Evolutionary conservation across 1,284 basidiomycete species (phyloP).

Genomic region (Calocybe gambosa): DNA sequence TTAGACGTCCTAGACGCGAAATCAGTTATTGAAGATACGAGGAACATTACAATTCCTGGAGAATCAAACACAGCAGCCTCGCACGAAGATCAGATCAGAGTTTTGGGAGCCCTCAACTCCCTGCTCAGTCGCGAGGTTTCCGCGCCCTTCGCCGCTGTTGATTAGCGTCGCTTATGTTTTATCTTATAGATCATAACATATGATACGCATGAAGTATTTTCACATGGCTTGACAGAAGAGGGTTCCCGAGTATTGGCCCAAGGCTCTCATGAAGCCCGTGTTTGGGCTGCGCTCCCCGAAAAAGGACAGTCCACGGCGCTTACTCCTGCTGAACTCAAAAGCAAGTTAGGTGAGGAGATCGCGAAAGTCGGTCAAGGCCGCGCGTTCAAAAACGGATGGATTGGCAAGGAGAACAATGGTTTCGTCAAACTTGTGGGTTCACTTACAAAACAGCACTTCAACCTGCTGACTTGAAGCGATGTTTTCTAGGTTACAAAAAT

Average conservation of each 20-base stretch:
- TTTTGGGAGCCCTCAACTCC: constrained; percentile 87
- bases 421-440: constrained; percentile 77
- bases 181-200: constrained; percentile 76
- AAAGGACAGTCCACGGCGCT: constrained; percentile 68
- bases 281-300: constrained; percentile 78
- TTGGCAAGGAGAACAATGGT: constrained; percentile 85
- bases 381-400: constrained; percentile 98
- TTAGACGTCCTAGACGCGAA: constrained; percentile 64
- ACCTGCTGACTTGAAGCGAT: constrained; percentile 7
- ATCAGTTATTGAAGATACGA: constrained; percentile 67
- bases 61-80: constrained; percentile 50
- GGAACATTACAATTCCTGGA: constrained; percentile 65
- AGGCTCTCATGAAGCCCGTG: constrained; percentile 92
- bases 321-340: constrained; percentile 63
- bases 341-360: constrained; percentile 73
- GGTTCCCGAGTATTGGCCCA: constrained; percentile 72
- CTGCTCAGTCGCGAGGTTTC: constrained; percentile 80
- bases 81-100: constrained; percentile 71
- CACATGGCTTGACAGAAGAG: constrained; percentile 74
- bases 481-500: constrained; percentile 51
- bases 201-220: constrained; percentile 70
- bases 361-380: constrained; percentile 90
- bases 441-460: constrained; percentile 1
- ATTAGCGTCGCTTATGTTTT: constrained; percentile 14
- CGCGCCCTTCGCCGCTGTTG: constrained; percentile 15